Base-by-base conservation (phyloP, 73 alveolate species). In the Diophrys appendiculata region DNA sequence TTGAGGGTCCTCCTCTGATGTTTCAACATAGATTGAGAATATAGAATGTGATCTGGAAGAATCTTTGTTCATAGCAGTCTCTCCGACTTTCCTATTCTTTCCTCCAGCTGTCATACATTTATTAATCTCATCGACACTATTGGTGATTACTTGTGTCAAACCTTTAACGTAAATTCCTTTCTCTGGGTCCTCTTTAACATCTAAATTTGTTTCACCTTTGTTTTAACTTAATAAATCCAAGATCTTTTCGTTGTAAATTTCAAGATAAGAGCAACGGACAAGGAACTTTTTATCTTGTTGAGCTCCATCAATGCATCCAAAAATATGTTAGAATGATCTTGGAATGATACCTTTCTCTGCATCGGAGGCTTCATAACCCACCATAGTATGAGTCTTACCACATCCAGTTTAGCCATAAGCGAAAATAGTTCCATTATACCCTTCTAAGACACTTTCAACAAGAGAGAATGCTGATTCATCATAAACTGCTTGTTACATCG, bases 341-440 rank as follows among this genome's bases (percentile, higher is more conserved):
- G 99, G 99, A 2, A 95, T 95, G 31, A 95, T 88, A 14, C 99
- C 99, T 65, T 87, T 82, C 69, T 55, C 43, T 65, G 91, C 91
- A 0, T 91, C 95, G 29, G 75, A 83, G 27, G 69, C 88, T 0
- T 89, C 90, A 1, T 68, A 69, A 33, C 99, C 99, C 86, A 85
- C 54, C 93, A 85, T 85, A 5, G 93, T 85, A 33, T 85, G 93
- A 11, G 93, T 85, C 67, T 85, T 85, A 1, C 93, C 93, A 34
- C 93, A 85, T n/a, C 98, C 99, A 0, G 99, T 95, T 80, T 95
- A 94, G 54, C 99, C 99, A 75, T 95, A 95, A 18, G 99, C 99
- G 69, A 95, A 95, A 18, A 95, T 93, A 26, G 99, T 95, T 30
- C 97, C 96, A 81, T 95, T 95, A 88, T 95, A 95, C 25, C 99